Conservation (phyloP, 2,329 filamentous ascomycete species). For the Leptographium radiaticola region DNA sequence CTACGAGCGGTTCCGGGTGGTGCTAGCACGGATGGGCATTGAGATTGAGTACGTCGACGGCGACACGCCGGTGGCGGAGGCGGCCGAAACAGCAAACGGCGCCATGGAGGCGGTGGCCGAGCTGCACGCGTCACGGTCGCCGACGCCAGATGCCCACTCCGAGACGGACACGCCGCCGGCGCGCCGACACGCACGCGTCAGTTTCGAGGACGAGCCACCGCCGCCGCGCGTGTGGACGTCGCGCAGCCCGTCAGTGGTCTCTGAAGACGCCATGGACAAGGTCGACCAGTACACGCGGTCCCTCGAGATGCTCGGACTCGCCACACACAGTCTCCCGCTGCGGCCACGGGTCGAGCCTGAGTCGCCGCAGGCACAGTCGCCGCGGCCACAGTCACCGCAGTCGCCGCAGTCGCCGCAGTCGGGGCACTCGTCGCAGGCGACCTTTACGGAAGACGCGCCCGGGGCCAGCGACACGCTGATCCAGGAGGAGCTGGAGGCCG, state of each 20-base stretch:
- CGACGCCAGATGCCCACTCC: too few species aligned
- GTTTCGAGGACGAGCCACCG: neutral
- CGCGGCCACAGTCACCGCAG: too few species aligned
- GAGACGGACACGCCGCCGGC: too few species aligned
- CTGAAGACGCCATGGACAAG: neutral
- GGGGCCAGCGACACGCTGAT: slow-evolving; percentile 16
- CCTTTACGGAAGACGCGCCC: slow-evolving; percentile 2
- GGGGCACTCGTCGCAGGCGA: slow-evolving; percentile 5
- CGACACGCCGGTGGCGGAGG: too few species aligned
- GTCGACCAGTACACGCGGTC: slow-evolving; percentile 11
- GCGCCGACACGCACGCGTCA: neutral
- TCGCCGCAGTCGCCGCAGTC: neutral
- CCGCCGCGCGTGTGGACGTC: neutral
- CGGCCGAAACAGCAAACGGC: too few species aligned
- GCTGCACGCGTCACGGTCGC: neutral
- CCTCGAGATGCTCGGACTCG: slow-evolving; percentile 4
- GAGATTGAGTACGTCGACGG: slow-evolving; percentile 45
- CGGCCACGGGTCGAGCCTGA: neutral
- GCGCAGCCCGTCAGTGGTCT: neutral
- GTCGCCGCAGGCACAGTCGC: too few species aligned
- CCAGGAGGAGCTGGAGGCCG: slow-evolving; percentile 12
- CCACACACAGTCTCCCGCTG: neutral
- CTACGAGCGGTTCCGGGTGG: slow-evolving; percentile 54
- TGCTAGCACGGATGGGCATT: slow-evolving; percentile 58
- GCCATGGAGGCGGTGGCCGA: too few species aligned